These are phyloP conservation scores for Phytophthora citricola DNA, from an alignment of 352 stramenopile species.

Conservation along the genomic window DNA sequence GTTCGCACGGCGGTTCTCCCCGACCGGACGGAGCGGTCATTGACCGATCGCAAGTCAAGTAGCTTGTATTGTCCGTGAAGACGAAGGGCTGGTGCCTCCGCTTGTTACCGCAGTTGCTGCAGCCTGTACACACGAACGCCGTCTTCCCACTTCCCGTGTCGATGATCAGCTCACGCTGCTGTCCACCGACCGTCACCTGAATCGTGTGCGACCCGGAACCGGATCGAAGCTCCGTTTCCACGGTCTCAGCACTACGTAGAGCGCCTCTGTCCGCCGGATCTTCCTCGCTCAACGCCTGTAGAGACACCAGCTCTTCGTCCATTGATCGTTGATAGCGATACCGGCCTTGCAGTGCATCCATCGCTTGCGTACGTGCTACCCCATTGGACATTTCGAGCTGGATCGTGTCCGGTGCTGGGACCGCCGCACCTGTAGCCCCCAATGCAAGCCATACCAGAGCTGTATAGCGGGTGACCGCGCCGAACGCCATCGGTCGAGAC, in stretches of 20 bases:
- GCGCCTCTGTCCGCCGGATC: not conserved
- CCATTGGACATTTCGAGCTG: conserved; percentile 55
- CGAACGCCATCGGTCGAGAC: conserved; percentile 12
- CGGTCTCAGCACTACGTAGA: conserved; percentile 4
- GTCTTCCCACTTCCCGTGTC: conserved; percentile 97
- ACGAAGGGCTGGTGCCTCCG: conserved; percentile 86
- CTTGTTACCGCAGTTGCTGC: conserved; percentile 83
- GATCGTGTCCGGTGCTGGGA: conserved; percentile 27
- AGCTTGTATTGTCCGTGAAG: conserved; percentile 55
- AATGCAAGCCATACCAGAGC: conserved; percentile 21
- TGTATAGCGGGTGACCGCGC: conserved; percentile 14
- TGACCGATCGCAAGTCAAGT: conserved; percentile 54
- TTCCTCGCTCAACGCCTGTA: conserved; percentile 6
- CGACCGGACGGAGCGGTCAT: conserved; percentile 22
- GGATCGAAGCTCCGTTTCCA: conserved; percentile 51
- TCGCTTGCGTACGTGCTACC: conserved; percentile 23
- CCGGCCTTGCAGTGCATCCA: conserved; percentile 19
- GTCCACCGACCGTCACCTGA: conserved; percentile 64
- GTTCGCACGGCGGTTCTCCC: conserved; percentile 23
- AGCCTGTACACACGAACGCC: conserved; percentile 95
- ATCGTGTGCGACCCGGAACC: conserved; percentile 82
- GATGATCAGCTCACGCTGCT: conserved; percentile 92
- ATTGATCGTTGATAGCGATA: conserved; percentile 26
- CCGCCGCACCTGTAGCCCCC: conserved; percentile 5
- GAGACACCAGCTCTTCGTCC: conserved; percentile 13